Base-by-base conservation (phyloP, 805 yeast species). In the Candida ficus region DNA sequence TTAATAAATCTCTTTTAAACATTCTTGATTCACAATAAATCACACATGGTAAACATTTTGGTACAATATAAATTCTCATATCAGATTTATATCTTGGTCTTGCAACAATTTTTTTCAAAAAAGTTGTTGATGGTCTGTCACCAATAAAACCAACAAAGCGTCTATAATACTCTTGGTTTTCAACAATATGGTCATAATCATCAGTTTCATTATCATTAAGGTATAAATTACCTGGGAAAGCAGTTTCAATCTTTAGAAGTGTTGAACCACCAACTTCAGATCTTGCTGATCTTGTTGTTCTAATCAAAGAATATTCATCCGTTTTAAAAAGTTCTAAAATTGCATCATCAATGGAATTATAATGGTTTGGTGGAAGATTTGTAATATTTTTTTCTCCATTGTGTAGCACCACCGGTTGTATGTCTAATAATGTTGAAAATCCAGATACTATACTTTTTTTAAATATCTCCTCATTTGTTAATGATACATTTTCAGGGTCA, bases 71-170 rank as follows among this genome's bases (percentile, higher is more conserved):
- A n/a, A 78, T 70, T 52, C 76, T 73, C 84, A 78, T 78, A 47
- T 74, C 75, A 5, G 76, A 65, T 52, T 78, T 78, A 56, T 78
- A 78, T 26, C 84, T 57, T 11, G 84, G 84, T 48, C 82, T 62
- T 12, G 83, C 83, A 26, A 77, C 70, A 19, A 71, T 64, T 44
- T 75, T 75, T 56, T 78, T 78, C 37, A 78, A 58, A 50, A 74
- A 78, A 4, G 71, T 58, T 29, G 76, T 68, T 21, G 68, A 61
- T 2, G 78, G 74, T 25, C 63, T 58, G 35, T 71, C 75, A 20
- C 69, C 69, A 2, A 52, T 46, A 25, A 56, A 54, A 2, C 59
- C 59, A 38, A 53, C 43, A 0, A 52, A 42, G 13, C 46, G 52
- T 16, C 33, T 43, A 22, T 51, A 52, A 6, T 47, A 23, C 11